phyloP scores from a whole-genome alignment of 2,329 filamentous ascomycete species.

The Juglanconis oblonga region DNA sequence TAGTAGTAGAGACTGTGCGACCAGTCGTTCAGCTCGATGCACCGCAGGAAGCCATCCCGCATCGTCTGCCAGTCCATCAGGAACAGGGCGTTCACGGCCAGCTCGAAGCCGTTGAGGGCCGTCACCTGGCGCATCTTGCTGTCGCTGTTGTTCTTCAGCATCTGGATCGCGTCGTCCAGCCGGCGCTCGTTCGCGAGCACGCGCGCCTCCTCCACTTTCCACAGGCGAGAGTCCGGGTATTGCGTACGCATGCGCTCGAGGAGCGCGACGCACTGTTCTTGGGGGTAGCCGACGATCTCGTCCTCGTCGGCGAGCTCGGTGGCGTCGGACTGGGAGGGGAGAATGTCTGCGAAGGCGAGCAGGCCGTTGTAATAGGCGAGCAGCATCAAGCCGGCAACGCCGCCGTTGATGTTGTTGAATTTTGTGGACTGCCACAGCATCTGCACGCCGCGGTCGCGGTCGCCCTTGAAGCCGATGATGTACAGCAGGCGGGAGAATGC shows the following conservation, averaged over 20 bases:
- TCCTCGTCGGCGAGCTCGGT: slow-evolving; percentile 43
- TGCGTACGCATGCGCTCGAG: slow-evolving; percentile 70
- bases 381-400: slow-evolving; percentile 76
- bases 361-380: slow-evolving; percentile 87
- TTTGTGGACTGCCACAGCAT: slow-evolving; percentile 90
- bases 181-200: slow-evolving; percentile 66
- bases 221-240: slow-evolving; percentile 80
- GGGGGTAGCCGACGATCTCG: slow-evolving; percentile 69
- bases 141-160: slow-evolving; percentile 57
- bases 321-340: slow-evolving; percentile 60
- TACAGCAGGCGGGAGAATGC: slow-evolving; percentile 83
- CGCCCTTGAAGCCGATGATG: slow-evolving; percentile 87
- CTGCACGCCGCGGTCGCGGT: slow-evolving; percentile 74
- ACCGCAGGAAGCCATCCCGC: slow-evolving; percentile 70
- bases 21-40: slow-evolving; percentile 84
- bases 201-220: slow-evolving; percentile 84
- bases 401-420: slow-evolving; percentile 88
- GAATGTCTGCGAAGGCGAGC: slow-evolving; percentile 82
- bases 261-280: slow-evolving; percentile 62
- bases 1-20: slow-evolving; percentile 87
- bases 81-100: slow-evolving; percentile 74
- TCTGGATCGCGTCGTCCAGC: slow-evolving; percentile 63
- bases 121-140: slow-evolving; percentile 85
- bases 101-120: slow-evolving; percentile 82
- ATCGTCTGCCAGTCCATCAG: slow-evolving; percentile 73